Conservation (phyloP, 768 basidiomycete species). For the Favolaschia claudopus region DNA sequence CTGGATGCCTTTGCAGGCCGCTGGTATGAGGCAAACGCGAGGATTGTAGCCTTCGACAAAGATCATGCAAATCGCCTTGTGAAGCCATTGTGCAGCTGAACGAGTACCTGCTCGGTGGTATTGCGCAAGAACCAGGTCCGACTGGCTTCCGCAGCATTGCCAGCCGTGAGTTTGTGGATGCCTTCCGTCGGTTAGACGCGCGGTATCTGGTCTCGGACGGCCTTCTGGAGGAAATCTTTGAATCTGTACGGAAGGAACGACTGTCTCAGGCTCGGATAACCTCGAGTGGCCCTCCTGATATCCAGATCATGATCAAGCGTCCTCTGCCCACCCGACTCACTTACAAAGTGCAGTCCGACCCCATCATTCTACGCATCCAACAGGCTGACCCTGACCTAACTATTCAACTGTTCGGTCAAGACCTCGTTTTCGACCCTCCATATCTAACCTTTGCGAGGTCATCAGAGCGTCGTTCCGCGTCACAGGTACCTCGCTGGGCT, state of each 20-base stretch:
- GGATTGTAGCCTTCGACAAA: slow-evolving; percentile 80
- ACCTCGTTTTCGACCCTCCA: slow-evolving; percentile 87
- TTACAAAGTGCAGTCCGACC: slow-evolving; percentile 88
- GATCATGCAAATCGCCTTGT: slow-evolving; percentile 81
- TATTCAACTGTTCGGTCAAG: slow-evolving; percentile 88
- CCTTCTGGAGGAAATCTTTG: slow-evolving; percentile 78
- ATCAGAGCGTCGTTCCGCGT: slow-evolving; percentile 87
- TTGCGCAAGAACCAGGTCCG: slow-evolving; percentile 66
- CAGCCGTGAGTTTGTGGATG: slow-evolving; percentile 81
- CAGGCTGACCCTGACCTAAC: slow-evolving; percentile 82
- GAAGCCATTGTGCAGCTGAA: slow-evolving; percentile 87
- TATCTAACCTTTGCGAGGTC: slow-evolving; percentile 81
- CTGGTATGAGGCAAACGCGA: slow-evolving; percentile 91
- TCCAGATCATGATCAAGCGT: slow-evolving; percentile 74
- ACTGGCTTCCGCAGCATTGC: slow-evolving; percentile 68
- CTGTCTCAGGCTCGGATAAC: slow-evolving; percentile 73
- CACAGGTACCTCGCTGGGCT: slow-evolving; percentile 84
- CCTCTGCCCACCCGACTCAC: slow-evolving; percentile 81
- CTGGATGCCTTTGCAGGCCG: slow-evolving; percentile 85
- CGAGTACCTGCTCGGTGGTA: slow-evolving; percentile 82
- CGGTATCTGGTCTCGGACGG: slow-evolving; percentile 77
- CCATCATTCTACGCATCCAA: slow-evolving; percentile 86
- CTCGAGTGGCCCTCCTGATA: slow-evolving; percentile 52
- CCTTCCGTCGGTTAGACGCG: slow-evolving; percentile 82
- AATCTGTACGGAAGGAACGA: slow-evolving; percentile 74